phyloP scores from a whole-genome alignment of 345 rosid species.

The Diplotaxis tenuifolia region DNA sequence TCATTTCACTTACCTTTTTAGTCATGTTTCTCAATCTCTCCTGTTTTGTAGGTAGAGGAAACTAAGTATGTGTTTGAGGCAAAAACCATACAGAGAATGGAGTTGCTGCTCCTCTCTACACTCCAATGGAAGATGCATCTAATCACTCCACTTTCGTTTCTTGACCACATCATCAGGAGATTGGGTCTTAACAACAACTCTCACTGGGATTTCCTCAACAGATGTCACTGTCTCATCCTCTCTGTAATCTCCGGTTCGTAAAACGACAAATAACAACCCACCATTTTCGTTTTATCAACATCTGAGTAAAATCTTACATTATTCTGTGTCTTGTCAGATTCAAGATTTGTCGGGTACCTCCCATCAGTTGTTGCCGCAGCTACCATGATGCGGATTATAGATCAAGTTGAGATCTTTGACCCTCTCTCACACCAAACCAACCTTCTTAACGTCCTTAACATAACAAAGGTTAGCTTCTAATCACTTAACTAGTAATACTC shows the following conservation, averaged over 20 bases:
- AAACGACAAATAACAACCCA: conserved; percentile 6
- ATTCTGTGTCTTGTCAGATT: conserved; percentile 48
- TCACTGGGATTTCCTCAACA: conserved; percentile 68
- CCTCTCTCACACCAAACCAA: conserved; percentile 51
- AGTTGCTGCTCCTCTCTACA: conserved; percentile 79
- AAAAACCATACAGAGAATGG: conserved; percentile 91
- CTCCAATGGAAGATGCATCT: conserved; percentile 94
- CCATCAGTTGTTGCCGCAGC: conserved; percentile 90
- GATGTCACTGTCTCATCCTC: conserved; percentile 64
- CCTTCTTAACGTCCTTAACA: conserved; percentile 55
- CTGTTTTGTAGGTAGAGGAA: conserved; percentile 57
- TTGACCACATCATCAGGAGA: conserved; percentile 73
- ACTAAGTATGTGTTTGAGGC: conserved; percentile 73
- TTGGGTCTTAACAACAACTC: conserved; percentile 57
- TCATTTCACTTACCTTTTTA: neutral
- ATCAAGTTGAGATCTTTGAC: conserved; percentile 52
- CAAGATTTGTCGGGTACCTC: conserved; percentile 57
- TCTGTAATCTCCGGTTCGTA: conserved; percentile 62
- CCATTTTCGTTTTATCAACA: conserved; percentile 3
- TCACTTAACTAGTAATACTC: neutral
- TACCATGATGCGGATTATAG: conserved; percentile 70
- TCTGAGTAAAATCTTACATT: conserved; percentile 16
- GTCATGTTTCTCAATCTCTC: neutral
- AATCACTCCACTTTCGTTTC: conserved; percentile 73
- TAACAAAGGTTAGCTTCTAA: conserved; percentile 51